phyloP scores from a whole-genome alignment of 2,329 filamentous ascomycete species.

The Aureobasidium sp. region DNA sequence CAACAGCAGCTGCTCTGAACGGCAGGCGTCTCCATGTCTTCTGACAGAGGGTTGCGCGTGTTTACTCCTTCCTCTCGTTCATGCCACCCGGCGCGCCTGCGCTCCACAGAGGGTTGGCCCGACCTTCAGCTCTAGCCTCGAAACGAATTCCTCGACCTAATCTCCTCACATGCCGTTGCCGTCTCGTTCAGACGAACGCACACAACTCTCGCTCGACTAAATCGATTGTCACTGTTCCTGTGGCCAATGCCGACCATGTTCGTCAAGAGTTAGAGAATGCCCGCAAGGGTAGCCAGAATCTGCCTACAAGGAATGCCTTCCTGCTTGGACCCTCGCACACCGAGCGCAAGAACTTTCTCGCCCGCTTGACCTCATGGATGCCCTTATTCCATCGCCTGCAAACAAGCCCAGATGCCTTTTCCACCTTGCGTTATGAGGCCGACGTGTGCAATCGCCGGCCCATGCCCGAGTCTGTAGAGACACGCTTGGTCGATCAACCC shows the following conservation, averaged over 20 bases:
- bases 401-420: neutral
- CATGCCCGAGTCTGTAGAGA: neutral
- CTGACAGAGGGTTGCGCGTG: conserved; percentile 24
- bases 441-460: neutral
- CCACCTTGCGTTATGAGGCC: neutral
- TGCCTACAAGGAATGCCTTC: neutral
- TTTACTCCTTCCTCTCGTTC: conserved; percentile 18
- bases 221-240: neutral
- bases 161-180: neutral
- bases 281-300: neutral
- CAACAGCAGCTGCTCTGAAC: conserved; percentile 7
- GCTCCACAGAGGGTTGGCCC: conserved; percentile 40
- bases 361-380: neutral
- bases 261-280: conserved; percentile 9
- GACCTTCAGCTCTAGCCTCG: conserved; percentile 33
- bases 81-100: conserved; percentile 35
- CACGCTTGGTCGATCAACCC: conserved; percentile 28
- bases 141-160: neutral
- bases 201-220: neutral
- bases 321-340: neutral
- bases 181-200: neutral
- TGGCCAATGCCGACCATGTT: neutral
- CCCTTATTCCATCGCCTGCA: conserved; percentile 3
- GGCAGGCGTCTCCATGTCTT: conserved; percentile 26
- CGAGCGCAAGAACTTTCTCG: conserved; percentile 9